Evolutionary conservation across 2,329 filamentous ascomycete genomes (phyloP).

Genomic region (Fusarium xylarioides): DNA sequence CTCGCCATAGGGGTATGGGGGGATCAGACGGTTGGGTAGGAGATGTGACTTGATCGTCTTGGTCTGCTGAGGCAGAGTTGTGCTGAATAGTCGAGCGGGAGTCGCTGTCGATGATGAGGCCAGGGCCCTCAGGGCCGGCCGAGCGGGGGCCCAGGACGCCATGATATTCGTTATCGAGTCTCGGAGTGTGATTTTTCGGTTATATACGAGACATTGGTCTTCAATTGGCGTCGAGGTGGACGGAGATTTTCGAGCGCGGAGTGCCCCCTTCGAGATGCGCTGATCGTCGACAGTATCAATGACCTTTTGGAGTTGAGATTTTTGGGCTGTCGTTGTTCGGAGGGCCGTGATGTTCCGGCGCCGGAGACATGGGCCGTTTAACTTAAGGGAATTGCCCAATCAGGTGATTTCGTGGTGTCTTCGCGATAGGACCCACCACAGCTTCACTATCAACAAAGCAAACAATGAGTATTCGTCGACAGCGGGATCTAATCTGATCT

Average conservation of each 20-base stretch:
- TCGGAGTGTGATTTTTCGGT: background rate
- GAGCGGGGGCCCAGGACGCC: conserved; percentile 37
- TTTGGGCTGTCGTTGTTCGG: conserved; percentile 36
- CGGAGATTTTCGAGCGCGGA: conserved; percentile 16
- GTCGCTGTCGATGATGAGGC: conserved; percentile 25
- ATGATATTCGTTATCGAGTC: conserved; percentile 18
- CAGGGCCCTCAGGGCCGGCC: conserved; percentile 32
- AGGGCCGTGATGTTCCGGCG: conserved; percentile 40
- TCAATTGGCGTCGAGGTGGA: conserved; percentile 30
- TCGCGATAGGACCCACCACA: conserved; percentile 39
- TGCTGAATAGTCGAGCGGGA: conserved; percentile 48
- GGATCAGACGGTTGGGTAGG: conserved; percentile 61
- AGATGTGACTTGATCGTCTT: conserved; percentile 56
- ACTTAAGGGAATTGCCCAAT: conserved; percentile 25
- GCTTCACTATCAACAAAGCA: conserved; percentile 20
- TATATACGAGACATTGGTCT: conserved; percentile 37
- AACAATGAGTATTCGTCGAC: background rate
- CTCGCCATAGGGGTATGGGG: conserved; percentile 77
- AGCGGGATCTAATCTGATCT: background rate
- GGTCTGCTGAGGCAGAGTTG: conserved; percentile 46
- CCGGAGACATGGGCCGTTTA: conserved; percentile 7
- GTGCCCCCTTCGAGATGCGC: conserved; percentile 32
- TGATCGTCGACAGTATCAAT: conserved; percentile 27
- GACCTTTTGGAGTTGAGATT: conserved; percentile 35
- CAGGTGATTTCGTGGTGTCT: conserved; percentile 49